Percentiles rank a stretch among this genome's conserved stretches.
These are phyloP conservation scores for Kewa caespitosa DNA, from an alignment of 179 eudicot species.

Conservation along the genomic window DNA sequence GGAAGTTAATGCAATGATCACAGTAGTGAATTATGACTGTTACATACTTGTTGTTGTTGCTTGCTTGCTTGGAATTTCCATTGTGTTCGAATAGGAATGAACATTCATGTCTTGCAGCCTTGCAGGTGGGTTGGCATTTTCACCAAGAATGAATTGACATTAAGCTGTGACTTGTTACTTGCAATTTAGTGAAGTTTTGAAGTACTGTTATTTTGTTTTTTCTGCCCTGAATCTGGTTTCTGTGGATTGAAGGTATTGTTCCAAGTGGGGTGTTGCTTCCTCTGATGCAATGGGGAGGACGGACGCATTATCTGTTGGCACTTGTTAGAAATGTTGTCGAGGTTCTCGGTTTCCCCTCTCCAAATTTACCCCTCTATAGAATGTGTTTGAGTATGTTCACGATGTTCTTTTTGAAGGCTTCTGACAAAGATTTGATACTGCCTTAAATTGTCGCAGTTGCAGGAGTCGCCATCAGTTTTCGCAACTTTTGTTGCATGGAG, in stretches of 20 bases:
- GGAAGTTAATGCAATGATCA: no score
- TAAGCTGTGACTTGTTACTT: background rate
- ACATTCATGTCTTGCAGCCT: no score
- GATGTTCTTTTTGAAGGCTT: background rate
- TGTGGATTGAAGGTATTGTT: slow-evolving; percentile 60
- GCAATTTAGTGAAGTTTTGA: background rate
- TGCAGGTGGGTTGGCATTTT: no score
- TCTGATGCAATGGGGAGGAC: slow-evolving; percentile 92
- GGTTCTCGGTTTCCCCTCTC: slow-evolving; percentile 37
- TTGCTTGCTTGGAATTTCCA: no score
- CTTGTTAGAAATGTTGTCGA: slow-evolving; percentile 53
- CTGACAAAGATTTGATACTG: background rate
- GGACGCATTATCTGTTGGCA: slow-evolving; percentile 64
- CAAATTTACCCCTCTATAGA: background rate
- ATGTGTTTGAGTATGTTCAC: background rate
- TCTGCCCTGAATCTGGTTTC: background rate
- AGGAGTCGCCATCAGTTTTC: slow-evolving; percentile 66
- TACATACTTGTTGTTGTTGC: no score
- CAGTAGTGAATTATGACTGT: no score
- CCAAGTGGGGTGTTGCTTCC: slow-evolving; percentile 83
- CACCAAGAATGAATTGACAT: no score
- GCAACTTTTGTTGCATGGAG: slow-evolving; percentile 74
- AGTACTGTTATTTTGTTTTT: background rate
- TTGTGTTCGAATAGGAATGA: no score
- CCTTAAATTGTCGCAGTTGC: slow-evolving; percentile 42